These are phyloP conservation scores for Spongospora subterranea DNA, from an alignment of 208 protist genomes.

Conservation along the genomic window DNA sequence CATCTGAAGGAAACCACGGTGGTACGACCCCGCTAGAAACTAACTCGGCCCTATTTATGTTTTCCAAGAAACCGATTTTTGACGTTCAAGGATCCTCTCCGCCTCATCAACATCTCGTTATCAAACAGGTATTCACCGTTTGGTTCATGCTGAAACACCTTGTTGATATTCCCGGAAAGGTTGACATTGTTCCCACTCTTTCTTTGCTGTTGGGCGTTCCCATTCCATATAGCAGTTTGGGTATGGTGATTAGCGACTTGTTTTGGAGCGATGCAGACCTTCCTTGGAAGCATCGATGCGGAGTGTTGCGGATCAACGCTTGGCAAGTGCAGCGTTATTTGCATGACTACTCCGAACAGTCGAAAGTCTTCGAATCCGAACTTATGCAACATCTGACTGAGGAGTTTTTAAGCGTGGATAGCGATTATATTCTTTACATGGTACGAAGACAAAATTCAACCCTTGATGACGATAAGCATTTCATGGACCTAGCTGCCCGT, in stretches of 20 bases:
- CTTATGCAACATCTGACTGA: slow-evolving; percentile 39
- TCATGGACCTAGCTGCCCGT: not conserved
- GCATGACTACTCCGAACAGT: not conserved
- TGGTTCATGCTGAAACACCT: not conserved
- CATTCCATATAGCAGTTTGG: slow-evolving; percentile 92
- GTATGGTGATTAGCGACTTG: slow-evolving; percentile 79
- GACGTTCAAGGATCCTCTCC: not conserved
- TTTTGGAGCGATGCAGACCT: not conserved
- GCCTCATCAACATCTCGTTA: slow-evolving; percentile 63
- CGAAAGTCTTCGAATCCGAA: slow-evolving; percentile 1
- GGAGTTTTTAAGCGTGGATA: slow-evolving; percentile 6
- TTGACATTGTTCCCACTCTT: slow-evolving; percentile 91
- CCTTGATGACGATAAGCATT: not conserved
- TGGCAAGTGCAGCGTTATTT: slow-evolving; percentile 57
- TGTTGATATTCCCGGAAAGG: slow-evolving; percentile 22
- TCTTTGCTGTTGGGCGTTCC: slow-evolving; percentile 85
- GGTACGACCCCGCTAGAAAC: slow-evolving; percentile 77
- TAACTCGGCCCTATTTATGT: slow-evolving; percentile 68
- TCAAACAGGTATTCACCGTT: slow-evolving; percentile 86
- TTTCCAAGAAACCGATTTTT: slow-evolving; percentile 53
- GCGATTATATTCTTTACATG: not conserved
- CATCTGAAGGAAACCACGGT: slow-evolving; percentile 91
- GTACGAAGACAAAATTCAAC: not conserved
- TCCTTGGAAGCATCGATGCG: not conserved
- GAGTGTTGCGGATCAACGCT: slow-evolving; percentile 47